phyloP scores from a whole-genome alignment of 2,329 filamentous ascomycete species.

The Xylariales sp. region DNA sequence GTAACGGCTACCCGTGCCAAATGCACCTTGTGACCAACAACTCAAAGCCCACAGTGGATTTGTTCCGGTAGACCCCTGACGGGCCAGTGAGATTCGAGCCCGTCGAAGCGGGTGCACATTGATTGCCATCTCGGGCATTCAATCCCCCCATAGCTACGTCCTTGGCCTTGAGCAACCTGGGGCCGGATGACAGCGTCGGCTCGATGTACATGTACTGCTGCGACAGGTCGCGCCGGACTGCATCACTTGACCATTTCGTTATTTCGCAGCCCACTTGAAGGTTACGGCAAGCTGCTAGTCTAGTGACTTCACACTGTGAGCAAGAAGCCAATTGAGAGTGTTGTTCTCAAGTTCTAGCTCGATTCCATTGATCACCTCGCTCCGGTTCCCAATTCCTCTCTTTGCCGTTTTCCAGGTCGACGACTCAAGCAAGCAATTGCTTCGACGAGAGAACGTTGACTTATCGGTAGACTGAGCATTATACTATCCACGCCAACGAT shows the following conservation, averaged over 20 bases:
- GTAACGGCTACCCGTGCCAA: constrained; percentile 1
- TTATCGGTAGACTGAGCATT: too few relatives aligned
- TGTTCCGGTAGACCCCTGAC: not conserved
- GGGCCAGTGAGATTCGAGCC: not conserved
- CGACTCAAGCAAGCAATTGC: constrained; percentile 1
- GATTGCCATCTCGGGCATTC: not conserved
- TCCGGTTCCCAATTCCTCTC: not conserved
- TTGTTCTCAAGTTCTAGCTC: not conserved
- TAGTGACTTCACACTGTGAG: constrained; percentile 4
- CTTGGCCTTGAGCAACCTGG: not conserved
- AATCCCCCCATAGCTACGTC: not conserved
- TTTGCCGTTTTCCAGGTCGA: not conserved
- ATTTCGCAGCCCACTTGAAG: constrained; percentile 4
- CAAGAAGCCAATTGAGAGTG: constrained; percentile 1
- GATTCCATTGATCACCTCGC: too few relatives aligned
- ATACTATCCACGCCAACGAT: not conserved
- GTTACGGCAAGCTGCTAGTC: constrained; percentile 1
- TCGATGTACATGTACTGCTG: constrained; percentile 3
- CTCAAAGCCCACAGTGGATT: not conserved
- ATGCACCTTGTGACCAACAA: constrained; percentile 2
- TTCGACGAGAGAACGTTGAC: constrained; percentile 2
- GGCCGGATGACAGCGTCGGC: constrained; percentile 1
- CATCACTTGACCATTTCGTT: constrained; percentile 10
- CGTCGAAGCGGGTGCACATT: not conserved
- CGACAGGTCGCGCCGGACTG: not conserved